A percentile compares a stretch with the other conserved stretches of the same genome.
Conservation (phyloP, 495 filamentous ascomycete species). For the Xylaria acuta region DNA sequence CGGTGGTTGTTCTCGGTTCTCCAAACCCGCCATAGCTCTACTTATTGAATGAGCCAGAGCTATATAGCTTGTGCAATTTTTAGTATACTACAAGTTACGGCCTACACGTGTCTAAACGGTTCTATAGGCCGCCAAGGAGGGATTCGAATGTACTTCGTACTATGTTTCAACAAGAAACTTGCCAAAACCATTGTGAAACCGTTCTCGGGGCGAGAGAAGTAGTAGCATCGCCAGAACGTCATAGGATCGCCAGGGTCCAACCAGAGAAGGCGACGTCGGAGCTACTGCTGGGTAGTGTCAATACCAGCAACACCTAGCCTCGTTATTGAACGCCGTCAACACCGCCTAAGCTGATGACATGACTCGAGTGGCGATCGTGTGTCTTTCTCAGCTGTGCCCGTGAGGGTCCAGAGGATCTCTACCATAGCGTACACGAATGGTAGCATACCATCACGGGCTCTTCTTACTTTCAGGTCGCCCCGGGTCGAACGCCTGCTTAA, state of each 20-base stretch:
- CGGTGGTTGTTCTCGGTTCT: neutral
- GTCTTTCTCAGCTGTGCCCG: neutral
- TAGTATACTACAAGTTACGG: neutral
- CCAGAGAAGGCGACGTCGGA: neutral
- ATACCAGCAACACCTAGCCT: slow-evolving; percentile 7
- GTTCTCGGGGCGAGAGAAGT: neutral
- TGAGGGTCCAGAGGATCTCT: neutral
- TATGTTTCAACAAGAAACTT: slow-evolving; percentile 1
- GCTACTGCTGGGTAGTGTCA: neutral
- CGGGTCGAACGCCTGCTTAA: neutral
- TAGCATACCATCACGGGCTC: neutral
- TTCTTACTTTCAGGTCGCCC: slow-evolving; percentile 1
- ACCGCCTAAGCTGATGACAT: neutral
- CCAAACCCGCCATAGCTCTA: neutral
- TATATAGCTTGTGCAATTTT: neutral
- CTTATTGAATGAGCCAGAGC: neutral
- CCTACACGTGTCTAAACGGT: neutral
- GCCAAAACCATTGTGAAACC: slow-evolving; percentile 21
- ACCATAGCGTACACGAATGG: neutral
- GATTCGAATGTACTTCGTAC: neutral
- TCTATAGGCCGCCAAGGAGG: neutral
- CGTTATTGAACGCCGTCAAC: neutral
- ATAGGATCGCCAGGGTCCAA: slow-evolving; percentile 1
- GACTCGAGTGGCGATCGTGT: slow-evolving; percentile 2
- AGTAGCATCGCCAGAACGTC: slow-evolving; percentile 5